Conservation (phyloP, 768 basidiomycete species). For the Collybia sordida region DNA sequence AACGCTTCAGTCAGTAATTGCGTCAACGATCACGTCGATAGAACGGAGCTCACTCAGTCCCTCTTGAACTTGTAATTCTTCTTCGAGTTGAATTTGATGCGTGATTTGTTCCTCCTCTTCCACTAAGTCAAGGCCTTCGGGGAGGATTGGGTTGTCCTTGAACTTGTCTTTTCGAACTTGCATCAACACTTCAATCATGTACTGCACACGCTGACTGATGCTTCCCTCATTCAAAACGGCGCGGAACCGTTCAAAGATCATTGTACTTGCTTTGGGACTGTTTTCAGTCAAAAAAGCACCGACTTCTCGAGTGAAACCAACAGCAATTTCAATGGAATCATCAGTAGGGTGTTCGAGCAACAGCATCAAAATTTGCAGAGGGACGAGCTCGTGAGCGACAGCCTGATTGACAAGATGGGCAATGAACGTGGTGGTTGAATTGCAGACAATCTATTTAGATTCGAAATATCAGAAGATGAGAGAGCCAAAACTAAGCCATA, state of each 20-base stretch:
- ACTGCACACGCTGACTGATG: conserved; percentile 96
- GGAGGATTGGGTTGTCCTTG: conserved; percentile 95
- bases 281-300: conserved; percentile 93
- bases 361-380: conserved; percentile 93
- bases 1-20: conserved; percentile 8
- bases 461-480: neutral
- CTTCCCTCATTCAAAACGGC: conserved; percentile 93
- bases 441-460: conserved; percentile 76
- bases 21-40: neutral
- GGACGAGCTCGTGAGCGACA: conserved; percentile 91
- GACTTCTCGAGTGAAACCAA: conserved; percentile 96
- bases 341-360: conserved; percentile 94
- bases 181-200: conserved; percentile 99
- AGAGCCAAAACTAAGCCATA: neutral
- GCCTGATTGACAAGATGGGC: conserved; percentile 92
- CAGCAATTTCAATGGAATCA: conserved; percentile 97
- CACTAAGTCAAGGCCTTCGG: conserved; percentile 94
- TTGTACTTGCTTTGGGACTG: conserved; percentile 92
- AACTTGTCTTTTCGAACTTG: conserved; percentile 98
- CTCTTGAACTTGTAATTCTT: conserved; percentile 92
- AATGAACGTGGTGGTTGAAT: conserved; percentile 89
- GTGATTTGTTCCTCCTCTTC: conserved; percentile 99
- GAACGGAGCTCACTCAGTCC: conserved; percentile 74
- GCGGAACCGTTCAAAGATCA: conserved; percentile 94
- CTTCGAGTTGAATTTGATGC: conserved; percentile 89